Evolutionary conservation across 2,329 filamentous ascomycete genomes (phyloP), one percentile per base, ranked within the genome.

Genomic region (Penicillium brasilianum): DNA sequence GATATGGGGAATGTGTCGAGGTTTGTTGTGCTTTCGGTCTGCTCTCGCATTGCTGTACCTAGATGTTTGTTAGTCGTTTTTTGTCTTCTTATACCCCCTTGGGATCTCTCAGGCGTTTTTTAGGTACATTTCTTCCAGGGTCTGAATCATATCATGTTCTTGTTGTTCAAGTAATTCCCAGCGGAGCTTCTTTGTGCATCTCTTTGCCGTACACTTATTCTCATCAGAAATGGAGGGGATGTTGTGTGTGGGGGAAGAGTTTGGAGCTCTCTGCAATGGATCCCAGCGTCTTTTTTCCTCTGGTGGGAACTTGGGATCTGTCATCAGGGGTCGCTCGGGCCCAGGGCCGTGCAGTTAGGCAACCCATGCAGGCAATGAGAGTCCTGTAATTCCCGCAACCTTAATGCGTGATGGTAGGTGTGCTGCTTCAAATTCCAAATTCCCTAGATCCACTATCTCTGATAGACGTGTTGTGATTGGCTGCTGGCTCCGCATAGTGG

Each of bases 401-500:
- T 50, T 49, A 57, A 57, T 57, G 54, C 44, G 52, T 59, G 60
- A 58, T 53, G 10, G 44, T 14, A 55, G 58, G 58, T 20, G 61
- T 57, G 22, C 16, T 32, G 39, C 63, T 28, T 57, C 34, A 20
- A 61, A 66, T 66, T 66, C 63, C 63, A 66, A 66, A 66, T 66
- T 37, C 39, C 7, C 41, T 48, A 46, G 41, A 18, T 64, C 63
- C 63, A 64, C 63, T 41, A 6, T 14, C n/a, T 50, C 13, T 56
- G 41, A 46, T 13, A n/a, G 32, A 22, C 22, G n/a, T 0, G 16
- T n/a, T 16, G 6, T 65, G 20, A 65, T 65, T 65, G 61, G 63
- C 22, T 11, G 20, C 2, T n/a, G n/a, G 46, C n/a, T n/a, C 28
- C n/a, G 8, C 44, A 48, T 8, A 48, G 37, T 46, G 48, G 22